Evolutionary conservation across 1,284 basidiomycete genomes (phyloP).

Genomic region (Fomitopsis betulina): DNA sequence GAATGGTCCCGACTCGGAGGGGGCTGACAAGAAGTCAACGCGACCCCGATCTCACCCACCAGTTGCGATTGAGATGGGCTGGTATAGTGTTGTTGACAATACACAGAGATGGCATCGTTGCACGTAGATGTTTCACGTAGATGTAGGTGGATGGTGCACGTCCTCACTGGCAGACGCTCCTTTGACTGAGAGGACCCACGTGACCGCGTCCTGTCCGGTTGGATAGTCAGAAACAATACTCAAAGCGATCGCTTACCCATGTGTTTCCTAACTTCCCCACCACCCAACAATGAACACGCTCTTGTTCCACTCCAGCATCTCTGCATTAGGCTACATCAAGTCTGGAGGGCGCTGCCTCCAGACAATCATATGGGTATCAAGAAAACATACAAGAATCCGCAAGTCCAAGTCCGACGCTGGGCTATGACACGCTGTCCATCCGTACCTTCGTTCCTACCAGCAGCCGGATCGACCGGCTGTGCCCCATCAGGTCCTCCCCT

Average conservation of each 20-base stretch:
- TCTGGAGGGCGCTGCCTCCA: not conserved
- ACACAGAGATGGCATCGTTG: too few species aligned
- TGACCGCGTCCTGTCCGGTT: too few species aligned
- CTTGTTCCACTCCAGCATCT: not conserved
- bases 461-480: conserved; percentile 56
- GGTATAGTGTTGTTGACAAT: too few species aligned
- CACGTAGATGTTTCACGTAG: too few species aligned
- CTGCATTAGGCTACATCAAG: not conserved
- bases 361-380: not conserved
- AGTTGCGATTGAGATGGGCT: not conserved
- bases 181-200: too few species aligned
- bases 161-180: too few species aligned
- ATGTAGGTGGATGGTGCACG: too few species aligned
- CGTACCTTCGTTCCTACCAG: conserved; percentile 55
- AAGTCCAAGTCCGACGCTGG: not conserved
- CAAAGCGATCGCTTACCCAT: too few species aligned
- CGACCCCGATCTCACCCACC: not conserved
- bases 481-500: conserved; percentile 50
- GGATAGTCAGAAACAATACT: too few species aligned
- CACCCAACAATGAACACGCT: not conserved
- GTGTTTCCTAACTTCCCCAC: too few species aligned
- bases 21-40: not conserved
- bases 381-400: not conserved
- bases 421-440: not conserved
- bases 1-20: not conserved